Percentiles rank a stretch among this genome's conserved stretches.
phyloP scores from a whole-genome alignment of 345 rosid species.

The Murraya koenigii region DNA sequence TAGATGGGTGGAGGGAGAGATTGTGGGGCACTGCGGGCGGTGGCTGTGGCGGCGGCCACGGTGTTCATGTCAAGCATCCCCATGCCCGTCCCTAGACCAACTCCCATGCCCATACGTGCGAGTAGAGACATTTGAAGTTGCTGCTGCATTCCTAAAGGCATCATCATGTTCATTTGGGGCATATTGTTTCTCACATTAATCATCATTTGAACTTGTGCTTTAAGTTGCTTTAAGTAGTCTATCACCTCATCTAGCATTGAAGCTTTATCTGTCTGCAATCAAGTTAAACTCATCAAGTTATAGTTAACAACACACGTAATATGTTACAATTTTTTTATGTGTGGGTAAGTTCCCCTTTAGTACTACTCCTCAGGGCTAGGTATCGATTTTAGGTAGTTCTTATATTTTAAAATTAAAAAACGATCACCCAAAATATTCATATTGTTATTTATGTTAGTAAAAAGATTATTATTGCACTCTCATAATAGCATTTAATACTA shows the following conservation, averaged over 20 bases:
- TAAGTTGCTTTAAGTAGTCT: constrained; percentile 51
- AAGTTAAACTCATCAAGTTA: neutral
- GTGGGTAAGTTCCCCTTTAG: too few species aligned
- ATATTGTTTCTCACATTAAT: constrained; percentile 32
- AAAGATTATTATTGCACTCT: too few species aligned
- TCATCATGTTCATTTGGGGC: constrained; percentile 52
- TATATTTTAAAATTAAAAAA: too few species aligned
- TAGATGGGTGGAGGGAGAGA: constrained; percentile 22
- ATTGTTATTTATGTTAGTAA: too few species aligned
- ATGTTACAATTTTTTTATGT: too few species aligned
- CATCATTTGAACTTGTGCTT: constrained; percentile 53
- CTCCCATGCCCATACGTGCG: constrained; percentile 42
- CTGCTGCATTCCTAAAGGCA: constrained; percentile 38
- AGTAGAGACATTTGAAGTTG: constrained; percentile 61
- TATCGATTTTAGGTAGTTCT: too few species aligned
- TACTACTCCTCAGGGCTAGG: too few species aligned
- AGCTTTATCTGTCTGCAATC: constrained; percentile 55
- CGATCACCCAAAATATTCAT: too few species aligned
- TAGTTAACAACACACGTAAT: too few species aligned
- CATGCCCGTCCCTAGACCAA: constrained; percentile 38
- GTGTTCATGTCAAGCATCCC: constrained; percentile 28
- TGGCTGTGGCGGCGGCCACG: constrained; percentile 2
- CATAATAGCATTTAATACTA: too few species aligned
- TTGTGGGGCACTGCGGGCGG: neutral
- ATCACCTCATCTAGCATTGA: constrained; percentile 64